phyloP scores from a whole-genome alignment of 1,139 yeast species.

The Suhomyces yuchorum region DNA sequence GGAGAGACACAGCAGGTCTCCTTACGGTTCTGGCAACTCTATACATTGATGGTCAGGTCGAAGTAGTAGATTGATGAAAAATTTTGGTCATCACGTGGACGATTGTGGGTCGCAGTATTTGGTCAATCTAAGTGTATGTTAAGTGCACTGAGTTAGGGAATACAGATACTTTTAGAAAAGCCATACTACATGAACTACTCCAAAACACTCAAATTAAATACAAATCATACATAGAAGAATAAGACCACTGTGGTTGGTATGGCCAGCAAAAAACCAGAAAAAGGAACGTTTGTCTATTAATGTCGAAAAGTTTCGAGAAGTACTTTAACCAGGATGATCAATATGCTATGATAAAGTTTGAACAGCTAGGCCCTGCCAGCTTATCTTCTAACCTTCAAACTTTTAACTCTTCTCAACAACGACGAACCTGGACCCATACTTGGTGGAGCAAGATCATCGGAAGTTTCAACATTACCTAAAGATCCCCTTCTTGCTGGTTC shows the following conservation, averaged over 20 bases:
- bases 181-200: not conserved
- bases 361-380: slow-evolving; percentile 1
- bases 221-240: slow-evolving; percentile 8
- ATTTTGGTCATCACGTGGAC: slow-evolving; percentile 10
- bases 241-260: slow-evolving; percentile 6
- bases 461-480: slow-evolving; percentile 17
- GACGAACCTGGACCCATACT: slow-evolving; percentile 31
- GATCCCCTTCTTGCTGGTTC: slow-evolving; percentile 26
- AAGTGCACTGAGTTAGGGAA: too few relatives aligned
- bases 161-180: too few relatives aligned
- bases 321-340: not conserved
- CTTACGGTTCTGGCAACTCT: slow-evolving; percentile 12
- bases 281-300: slow-evolving; percentile 5
- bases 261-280: slow-evolving; percentile 10
- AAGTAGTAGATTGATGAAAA: slow-evolving; percentile 8
- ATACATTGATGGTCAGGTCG: slow-evolving; percentile 8
- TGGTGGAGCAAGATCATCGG: slow-evolving; percentile 17
- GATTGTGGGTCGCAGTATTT: not conserved
- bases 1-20: slow-evolving; percentile 10
- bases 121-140: too few relatives aligned
- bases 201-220: slow-evolving; percentile 5
- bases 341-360: slow-evolving; percentile 2
- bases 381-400: slow-evolving; percentile 70
- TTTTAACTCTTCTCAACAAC: slow-evolving; percentile 80
- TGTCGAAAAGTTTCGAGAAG: slow-evolving; percentile 1